phyloP scores from a whole-genome alignment of 192 early-diverging fungal genomes.

The Backusella parvicylindrica region DNA sequence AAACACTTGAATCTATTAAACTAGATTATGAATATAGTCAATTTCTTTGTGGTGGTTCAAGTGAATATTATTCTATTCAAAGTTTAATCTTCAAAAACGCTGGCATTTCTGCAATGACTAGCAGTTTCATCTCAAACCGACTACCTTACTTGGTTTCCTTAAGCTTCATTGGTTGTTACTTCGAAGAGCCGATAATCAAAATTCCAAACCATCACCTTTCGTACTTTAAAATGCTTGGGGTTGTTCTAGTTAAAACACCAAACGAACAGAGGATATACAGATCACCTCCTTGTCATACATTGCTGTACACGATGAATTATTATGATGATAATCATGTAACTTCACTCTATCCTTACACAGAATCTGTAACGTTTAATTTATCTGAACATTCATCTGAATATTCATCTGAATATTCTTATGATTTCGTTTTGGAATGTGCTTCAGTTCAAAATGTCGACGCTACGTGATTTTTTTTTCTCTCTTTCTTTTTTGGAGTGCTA shows the following conservation, averaged over 20 bases:
- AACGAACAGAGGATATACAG: neutral
- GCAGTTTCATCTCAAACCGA: neutral
- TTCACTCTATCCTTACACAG: neutral
- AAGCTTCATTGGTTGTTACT: neutral
- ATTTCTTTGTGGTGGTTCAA: neutral
- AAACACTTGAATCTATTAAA: neutral
- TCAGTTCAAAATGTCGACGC: neutral
- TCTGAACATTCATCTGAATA: neutral
- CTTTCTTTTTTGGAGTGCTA: neutral
- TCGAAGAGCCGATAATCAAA: neutral
- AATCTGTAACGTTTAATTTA: neutral
- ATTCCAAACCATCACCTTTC: neutral
- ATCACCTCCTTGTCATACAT: no score
- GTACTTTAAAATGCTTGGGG: neutral
- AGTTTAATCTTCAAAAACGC: neutral
- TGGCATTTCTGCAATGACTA: neutral
- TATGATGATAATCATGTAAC: neutral
- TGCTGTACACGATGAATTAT: no score
- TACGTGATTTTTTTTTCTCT: neutral
- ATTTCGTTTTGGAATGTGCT: neutral
- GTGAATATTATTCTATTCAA: neutral
- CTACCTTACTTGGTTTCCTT: neutral
- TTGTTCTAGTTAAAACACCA: neutral
- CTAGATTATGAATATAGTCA: neutral
- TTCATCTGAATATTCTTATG: neutral